Evolutionary conservation across 768 basidiomycete species (phyloP), one percentile per base, ranked within the genome.

Genomic region (Psilocybe tampanensis): DNA sequence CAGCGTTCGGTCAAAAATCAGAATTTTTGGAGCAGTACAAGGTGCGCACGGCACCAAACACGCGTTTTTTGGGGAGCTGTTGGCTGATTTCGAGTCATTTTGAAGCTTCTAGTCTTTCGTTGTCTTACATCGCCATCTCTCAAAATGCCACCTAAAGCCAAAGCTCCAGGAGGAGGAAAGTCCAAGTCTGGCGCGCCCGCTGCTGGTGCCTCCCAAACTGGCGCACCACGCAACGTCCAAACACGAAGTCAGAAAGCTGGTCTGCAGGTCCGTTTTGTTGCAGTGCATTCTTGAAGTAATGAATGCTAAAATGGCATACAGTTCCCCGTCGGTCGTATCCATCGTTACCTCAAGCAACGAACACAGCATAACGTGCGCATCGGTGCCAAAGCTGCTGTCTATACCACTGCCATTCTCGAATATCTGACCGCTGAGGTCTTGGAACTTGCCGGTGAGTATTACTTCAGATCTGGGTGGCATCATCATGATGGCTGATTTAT

Each of bases 261-360:
- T 3, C 77, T 97, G 3, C 92, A 95, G 83, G 94, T 92, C 50
- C 50, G 74, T 60, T 8, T 29, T 45, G n/a, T 33, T 32, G 32
- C 26, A 26, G 29, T 29, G 29, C 29, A 4, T 5, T 4, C 29
- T 5, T 53, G 19, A 57, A 47, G n/a, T 26, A 21, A 21, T 47
- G 43, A 48, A 44, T 43, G 18, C 45, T 6, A 17, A 42, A 17
- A 0, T 64, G n/a, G n/a, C n/a, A n/a, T n/a, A n/a, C n/a, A 95
- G 94, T 97, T 97, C 73, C 94, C 95, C 34, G 95, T 97, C 44
- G 94, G 95, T 49, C 95, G 95, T 92, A 95, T 97, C 55, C 95
- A 98, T 71, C 86, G 95, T 78, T 96, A 92, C 75, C 76, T 97
- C 63, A 95, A 97, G 72, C 89, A 89, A 68, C 84, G 90, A 62